Percentiles rank a stretch among this genome's conserved stretches.
phyloP scores from a whole-genome alignment of 2,329 filamentous ascomycete genomes.

The Scedosporium minutisporum region DNA sequence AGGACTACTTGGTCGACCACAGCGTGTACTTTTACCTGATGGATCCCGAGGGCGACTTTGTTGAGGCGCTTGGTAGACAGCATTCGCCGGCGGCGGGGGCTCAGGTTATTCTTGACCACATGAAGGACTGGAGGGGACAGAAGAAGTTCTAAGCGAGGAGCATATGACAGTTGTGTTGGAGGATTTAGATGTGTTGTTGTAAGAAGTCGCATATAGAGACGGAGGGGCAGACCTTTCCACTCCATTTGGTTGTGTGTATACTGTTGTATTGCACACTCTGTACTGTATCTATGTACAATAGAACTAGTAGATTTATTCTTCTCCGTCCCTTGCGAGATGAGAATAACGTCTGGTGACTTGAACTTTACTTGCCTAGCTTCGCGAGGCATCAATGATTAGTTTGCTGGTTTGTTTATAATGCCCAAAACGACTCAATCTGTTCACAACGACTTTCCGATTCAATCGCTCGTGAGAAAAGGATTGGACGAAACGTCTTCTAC shows the following conservation, averaged over 20 bases:
- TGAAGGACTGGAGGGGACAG: slow-evolving; percentile 49
- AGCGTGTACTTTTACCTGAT: slow-evolving; percentile 99
- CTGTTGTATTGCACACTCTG: neutral
- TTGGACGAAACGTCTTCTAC: neutral
- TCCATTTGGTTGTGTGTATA: neutral
- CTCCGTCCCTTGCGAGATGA: neutral
- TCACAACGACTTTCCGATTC: too few relatives aligned
- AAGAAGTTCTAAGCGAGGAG: slow-evolving; percentile 13
- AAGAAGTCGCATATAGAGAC: neutral
- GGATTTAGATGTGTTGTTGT: neutral
- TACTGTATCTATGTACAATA: neutral
- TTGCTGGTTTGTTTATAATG: too few relatives aligned
- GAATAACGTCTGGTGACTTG: neutral
- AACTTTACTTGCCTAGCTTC: neutral
- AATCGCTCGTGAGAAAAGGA: neutral
- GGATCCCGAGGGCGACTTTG: slow-evolving; percentile 97
- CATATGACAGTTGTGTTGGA: neutral
- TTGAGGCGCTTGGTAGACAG: slow-evolving; percentile 90
- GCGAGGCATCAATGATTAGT: too few relatives aligned
- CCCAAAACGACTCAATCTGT: too few relatives aligned
- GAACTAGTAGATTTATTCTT: neutral
- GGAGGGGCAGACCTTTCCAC: neutral
- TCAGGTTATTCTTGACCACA: slow-evolving; percentile 74
- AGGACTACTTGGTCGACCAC: slow-evolving; percentile 97
- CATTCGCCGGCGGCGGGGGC: slow-evolving; percentile 83